phyloP scores from a whole-genome alignment of 2,329 filamentous ascomycete species.

The Zasmidium angulare region DNA sequence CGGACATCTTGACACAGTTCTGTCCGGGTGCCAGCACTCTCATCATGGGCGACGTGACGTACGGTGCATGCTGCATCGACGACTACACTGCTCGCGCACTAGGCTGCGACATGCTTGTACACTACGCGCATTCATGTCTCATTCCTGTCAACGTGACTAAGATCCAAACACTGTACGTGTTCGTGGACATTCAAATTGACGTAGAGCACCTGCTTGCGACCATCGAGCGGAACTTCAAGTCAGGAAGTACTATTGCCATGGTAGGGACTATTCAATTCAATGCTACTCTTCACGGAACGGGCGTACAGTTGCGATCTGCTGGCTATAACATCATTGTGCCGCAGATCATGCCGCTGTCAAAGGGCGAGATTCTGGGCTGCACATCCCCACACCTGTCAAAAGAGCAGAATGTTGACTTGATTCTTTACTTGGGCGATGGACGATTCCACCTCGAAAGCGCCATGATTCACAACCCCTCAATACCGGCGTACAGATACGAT shows the following conservation, averaged over 20 bases:
- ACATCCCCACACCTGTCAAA: conserved; percentile 74
- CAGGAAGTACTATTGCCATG: conserved; percentile 83
- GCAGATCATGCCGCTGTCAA: conserved; percentile 88
- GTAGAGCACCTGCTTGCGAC: conserved; percentile 82
- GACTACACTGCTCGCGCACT: conserved; percentile 94
- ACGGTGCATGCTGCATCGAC: conserved; percentile 97
- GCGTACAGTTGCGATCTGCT: conserved; percentile 72
- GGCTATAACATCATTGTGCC: conserved; percentile 86
- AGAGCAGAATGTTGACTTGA: conserved; percentile 65
- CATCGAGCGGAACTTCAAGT: conserved; percentile 80
- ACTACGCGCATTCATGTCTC: conserved; percentile 95
- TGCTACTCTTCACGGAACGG: conserved; percentile 86
- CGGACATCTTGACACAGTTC: conserved; percentile 92
- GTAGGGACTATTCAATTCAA: conserved; percentile 99
- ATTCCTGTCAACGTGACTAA: conserved; percentile 95
- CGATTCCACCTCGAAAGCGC: conserved; percentile 96
- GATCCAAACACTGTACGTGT: conserved; percentile 96
- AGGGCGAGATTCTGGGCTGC: conserved; percentile 96
- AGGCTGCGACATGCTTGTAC: conserved; percentile 89
- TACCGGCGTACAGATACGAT: conserved; percentile 94
- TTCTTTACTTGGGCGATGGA: conserved; percentile 88
- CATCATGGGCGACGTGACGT: conserved; percentile 99
- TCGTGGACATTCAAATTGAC: conserved; percentile 97
- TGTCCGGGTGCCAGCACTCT: conserved; percentile 88
- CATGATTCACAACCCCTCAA: conserved; percentile 94